Evolutionary conservation across 2,329 filamentous ascomycete genomes (phyloP).

Genomic region (Hypoxylon sp.): DNA sequence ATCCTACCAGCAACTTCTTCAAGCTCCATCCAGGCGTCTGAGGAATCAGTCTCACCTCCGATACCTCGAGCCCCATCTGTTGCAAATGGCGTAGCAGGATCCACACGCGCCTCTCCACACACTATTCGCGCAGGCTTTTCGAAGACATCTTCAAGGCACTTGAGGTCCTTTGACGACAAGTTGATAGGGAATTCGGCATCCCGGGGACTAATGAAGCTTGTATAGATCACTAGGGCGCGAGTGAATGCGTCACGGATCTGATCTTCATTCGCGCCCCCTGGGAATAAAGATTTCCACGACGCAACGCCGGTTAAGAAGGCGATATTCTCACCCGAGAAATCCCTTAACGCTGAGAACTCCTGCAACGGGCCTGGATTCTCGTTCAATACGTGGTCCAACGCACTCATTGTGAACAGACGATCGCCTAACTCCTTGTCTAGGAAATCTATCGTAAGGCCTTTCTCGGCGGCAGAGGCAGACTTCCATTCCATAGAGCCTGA

Average conservation of each 20-base stretch:
- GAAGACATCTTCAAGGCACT: constrained; percentile 70
- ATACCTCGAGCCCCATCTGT: constrained; percentile 42
- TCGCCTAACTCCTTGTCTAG: constrained; percentile 54
- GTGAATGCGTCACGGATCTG: constrained; percentile 67
- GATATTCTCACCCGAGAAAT: constrained; percentile 81
- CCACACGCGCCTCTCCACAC: constrained; percentile 58
- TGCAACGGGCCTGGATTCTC: constrained; percentile 73
- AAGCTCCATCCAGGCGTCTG: constrained; percentile 36
- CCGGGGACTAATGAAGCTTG: constrained; percentile 70
- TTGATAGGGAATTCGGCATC: constrained; percentile 79
- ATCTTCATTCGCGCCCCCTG: constrained; percentile 44
- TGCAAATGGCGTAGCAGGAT: constrained; percentile 62
- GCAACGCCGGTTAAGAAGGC: constrained; percentile 73
- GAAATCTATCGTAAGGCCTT: constrained; percentile 53
- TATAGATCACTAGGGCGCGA: constrained; percentile 73
- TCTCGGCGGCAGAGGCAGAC: constrained; percentile 48
- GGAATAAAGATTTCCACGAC: constrained; percentile 66
- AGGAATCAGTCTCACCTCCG: constrained; percentile 13
- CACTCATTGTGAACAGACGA: constrained; percentile 67
- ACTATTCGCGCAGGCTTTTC: constrained; percentile 66
- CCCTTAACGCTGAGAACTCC: constrained; percentile 74
- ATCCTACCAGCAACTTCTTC: constrained; percentile 37
- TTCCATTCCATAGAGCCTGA: constrained; percentile 44
- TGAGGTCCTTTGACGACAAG: constrained; percentile 70
- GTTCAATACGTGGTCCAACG: constrained; percentile 73